Evolutionary conservation across 1,139 yeast species (phyloP).

Genomic region (Pneumocystis sp.): DNA sequence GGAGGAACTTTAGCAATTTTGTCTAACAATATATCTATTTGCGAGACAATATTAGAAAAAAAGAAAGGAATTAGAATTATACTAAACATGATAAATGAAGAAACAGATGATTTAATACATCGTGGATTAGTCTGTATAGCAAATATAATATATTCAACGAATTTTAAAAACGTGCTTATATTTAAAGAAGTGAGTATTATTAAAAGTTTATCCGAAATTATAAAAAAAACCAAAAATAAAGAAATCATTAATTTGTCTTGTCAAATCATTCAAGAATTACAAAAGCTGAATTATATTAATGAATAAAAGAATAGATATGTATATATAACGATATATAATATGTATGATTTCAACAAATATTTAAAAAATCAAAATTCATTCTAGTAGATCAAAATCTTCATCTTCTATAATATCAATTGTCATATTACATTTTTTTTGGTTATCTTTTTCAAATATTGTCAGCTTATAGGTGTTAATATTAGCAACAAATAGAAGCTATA

Average conservation of each 20-base stretch:
- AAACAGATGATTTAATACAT: background rate
- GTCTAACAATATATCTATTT: constrained; percentile 26
- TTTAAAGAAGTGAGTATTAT: background rate
- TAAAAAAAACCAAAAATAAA: background rate
- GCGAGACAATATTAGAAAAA: constrained; percentile 15
- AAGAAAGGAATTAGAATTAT: background rate
- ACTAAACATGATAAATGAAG: background rate
- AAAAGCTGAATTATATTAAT: background rate
- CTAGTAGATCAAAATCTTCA: background rate
- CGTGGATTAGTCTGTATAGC: background rate
- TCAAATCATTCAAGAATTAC: background rate
- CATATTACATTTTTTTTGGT: background rate
- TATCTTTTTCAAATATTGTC: background rate
- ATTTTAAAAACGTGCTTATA: background rate
- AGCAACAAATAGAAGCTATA: background rate
- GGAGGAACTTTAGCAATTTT: constrained; percentile 29
- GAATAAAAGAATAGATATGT: background rate
- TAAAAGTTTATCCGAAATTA: background rate
- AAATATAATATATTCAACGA: background rate
- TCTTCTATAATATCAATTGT: background rate
- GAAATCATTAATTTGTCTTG: background rate
- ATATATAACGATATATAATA: background rate
- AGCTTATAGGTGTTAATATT: background rate
- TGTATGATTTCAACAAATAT: background rate
- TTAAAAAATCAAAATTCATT: background rate